Percentiles rank a stretch among this genome's conserved stretches.
phyloP scores from a whole-genome alignment of 1,284 basidiomycete genomes.

The Melanopsichium pennsylvanicum region DNA sequence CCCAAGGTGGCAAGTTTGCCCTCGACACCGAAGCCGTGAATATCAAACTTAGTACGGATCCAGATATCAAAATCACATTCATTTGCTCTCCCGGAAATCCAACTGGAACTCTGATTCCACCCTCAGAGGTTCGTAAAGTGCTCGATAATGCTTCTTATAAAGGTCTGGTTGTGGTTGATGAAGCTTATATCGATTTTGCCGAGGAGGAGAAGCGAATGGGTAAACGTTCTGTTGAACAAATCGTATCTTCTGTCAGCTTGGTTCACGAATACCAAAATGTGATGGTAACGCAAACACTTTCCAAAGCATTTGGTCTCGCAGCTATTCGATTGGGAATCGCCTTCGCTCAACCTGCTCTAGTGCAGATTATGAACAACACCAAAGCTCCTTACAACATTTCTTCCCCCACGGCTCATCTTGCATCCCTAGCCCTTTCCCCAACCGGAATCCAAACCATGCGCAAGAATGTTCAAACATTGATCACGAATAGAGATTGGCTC shows the following conservation, averaged over 20 bases:
- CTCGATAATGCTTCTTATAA: constrained; percentile 83
- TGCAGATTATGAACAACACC: constrained; percentile 91
- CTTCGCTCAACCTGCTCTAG: constrained; percentile 84
- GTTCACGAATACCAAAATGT: constrained; percentile 86
- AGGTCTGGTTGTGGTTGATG: constrained; percentile 92
- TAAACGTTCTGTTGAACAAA: constrained; percentile 49
- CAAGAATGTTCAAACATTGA: constrained; percentile 73
- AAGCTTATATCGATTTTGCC: constrained; percentile 96
- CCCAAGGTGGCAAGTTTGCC: constrained; percentile 80
- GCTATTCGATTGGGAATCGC: constrained; percentile 91
- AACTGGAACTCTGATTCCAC: constrained; percentile 85
- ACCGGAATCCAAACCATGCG: constrained; percentile 75
- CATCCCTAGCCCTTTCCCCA: constrained; percentile 78
- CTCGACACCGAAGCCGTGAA: constrained; percentile 67
- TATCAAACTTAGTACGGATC: constrained; percentile 44
- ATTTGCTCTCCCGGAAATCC: constrained; percentile 98
- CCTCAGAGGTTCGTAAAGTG: constrained; percentile 76
- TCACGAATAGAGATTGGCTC: constrained; percentile 72
- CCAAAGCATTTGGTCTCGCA: constrained; percentile 94
- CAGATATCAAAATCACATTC: constrained; percentile 84
- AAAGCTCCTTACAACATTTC: constrained; percentile 99
- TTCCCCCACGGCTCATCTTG: constrained; percentile 84
- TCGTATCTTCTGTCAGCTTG: constrained; percentile 74
- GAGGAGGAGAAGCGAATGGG: constrained; percentile 59
- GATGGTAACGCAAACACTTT: constrained; percentile 92